phyloP scores from a whole-genome alignment of 2,329 filamentous ascomycete species.

The Fusarium austroafricanum region DNA sequence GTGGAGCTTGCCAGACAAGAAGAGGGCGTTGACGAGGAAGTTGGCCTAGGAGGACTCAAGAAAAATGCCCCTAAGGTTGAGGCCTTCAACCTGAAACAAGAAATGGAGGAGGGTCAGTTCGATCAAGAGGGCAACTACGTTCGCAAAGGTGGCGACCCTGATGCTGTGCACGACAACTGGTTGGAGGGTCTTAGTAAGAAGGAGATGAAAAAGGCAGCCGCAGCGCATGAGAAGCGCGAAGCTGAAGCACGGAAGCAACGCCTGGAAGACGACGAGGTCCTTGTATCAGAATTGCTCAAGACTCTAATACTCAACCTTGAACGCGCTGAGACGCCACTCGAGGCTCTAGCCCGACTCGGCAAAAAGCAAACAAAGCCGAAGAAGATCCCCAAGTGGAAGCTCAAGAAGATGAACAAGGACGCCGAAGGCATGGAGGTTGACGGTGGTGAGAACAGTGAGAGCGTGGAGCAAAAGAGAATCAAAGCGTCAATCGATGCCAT shows the following conservation, averaged over 20 bases:
- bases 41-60: slow-evolving; percentile 91
- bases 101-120: slow-evolving; percentile 93
- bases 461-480: slow-evolving; percentile 75
- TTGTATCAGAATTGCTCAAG: slow-evolving; percentile 79
- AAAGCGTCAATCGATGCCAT: slow-evolving; percentile 82
- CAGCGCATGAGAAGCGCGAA: slow-evolving; percentile 87
- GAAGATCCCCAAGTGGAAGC: slow-evolving; percentile 73
- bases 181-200: slow-evolving; percentile 92
- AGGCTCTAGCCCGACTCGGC: slow-evolving; percentile 85
- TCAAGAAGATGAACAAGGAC: slow-evolving; percentile 72
- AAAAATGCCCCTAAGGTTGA: slow-evolving; percentile 93
- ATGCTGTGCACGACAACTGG: slow-evolving; percentile 93
- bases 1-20: slow-evolving; percentile 78
- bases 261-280: slow-evolving; percentile 77
- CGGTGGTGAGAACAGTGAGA: slow-evolving; percentile 58
- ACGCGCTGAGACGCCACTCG: slow-evolving; percentile 84
- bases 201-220: slow-evolving; percentile 88
- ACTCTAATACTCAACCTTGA: slow-evolving; percentile 80
- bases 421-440: slow-evolving; percentile 77
- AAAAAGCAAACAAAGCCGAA: slow-evolving; percentile 72
- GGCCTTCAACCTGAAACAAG: slow-evolving; percentile 91
- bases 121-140: slow-evolving; percentile 93
- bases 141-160: slow-evolving; percentile 87
- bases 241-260: slow-evolving; percentile 78
- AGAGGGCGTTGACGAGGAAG: slow-evolving; percentile 84